Evolutionary conservation across 768 basidiomycete species (phyloP).

Genomic region (Kwoniella dendrophila): DNA sequence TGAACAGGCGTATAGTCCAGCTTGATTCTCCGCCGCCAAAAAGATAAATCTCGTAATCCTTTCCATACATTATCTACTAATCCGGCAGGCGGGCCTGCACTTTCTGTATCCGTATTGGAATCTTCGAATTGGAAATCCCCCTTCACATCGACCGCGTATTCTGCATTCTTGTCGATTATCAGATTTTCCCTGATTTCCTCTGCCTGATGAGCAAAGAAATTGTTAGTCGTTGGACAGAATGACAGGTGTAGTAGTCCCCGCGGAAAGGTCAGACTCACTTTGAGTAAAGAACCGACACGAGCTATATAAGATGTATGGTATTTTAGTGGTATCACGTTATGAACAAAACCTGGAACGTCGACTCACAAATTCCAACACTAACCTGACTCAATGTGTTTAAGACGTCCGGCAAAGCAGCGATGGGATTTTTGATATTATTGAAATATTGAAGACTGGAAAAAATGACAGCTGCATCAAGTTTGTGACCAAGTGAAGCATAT

Average conservation of each 20-base stretch:
- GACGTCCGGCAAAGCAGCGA: constrained; percentile 19
- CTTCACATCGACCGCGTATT: constrained; percentile 59
- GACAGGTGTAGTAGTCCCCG: background rate
- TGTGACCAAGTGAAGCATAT: constrained; percentile 65
- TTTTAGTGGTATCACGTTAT: background rate
- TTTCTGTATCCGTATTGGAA: background rate
- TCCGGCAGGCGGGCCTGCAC: background rate
- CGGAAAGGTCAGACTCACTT: background rate
- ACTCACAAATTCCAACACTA: background rate
- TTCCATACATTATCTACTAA: background rate
- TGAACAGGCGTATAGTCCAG: too few species aligned
- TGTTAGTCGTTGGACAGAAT: background rate
- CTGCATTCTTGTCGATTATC: constrained; percentile 57
- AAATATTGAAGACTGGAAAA: constrained; percentile 66
- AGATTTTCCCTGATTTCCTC: constrained; percentile 51
- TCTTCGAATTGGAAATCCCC: constrained; percentile 51
- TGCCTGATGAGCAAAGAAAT: background rate
- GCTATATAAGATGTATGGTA: background rate
- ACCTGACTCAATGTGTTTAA: constrained; percentile 5
- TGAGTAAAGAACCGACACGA: background rate
- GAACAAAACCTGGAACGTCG: background rate
- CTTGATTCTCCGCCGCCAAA: background rate
- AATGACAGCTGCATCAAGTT: constrained; percentile 63
- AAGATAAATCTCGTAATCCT: background rate
- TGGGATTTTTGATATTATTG: constrained; percentile 56